phyloP scores from a whole-genome alignment of 352 stramenopile genomes.

The Blastocystis sp. region DNA sequence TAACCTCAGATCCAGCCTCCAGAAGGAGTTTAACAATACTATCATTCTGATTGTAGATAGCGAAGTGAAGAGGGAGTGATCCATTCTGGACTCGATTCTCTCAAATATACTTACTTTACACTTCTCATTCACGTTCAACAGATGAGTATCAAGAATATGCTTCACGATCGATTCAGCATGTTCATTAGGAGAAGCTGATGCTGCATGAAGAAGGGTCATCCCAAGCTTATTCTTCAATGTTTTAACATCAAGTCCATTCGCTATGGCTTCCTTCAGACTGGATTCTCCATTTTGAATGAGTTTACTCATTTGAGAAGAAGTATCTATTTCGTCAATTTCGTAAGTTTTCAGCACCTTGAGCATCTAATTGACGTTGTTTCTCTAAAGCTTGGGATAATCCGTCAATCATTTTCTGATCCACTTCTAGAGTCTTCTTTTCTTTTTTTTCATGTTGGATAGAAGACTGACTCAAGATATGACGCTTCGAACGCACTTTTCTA shows the following conservation, averaged over 20 bases:
- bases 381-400: not conserved
- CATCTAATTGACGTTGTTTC: conserved; percentile 4
- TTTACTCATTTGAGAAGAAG: not conserved
- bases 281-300: not conserved
- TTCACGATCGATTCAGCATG: not conserved
- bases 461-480: not conserved
- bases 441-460: not conserved
- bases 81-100: not conserved
- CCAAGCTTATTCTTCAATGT: not conserved
- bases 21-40: not conserved
- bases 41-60: conserved; percentile 44
- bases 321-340: not conserved
- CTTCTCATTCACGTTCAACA: conserved; percentile 30
- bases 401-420: not conserved
- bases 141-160: not conserved
- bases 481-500: not conserved
- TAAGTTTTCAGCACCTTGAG: not conserved
- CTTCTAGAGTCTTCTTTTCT: not conserved
- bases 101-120: not conserved
- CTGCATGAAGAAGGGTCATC: conserved; percentile 30
- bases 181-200: not conserved
- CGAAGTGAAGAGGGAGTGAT: conserved; percentile 18
- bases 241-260: not conserved
- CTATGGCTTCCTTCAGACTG: not conserved
- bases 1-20: not conserved